Conservation (phyloP, 108 stramenopile genomes). For the Asterionellopsis glacialis region DNA sequence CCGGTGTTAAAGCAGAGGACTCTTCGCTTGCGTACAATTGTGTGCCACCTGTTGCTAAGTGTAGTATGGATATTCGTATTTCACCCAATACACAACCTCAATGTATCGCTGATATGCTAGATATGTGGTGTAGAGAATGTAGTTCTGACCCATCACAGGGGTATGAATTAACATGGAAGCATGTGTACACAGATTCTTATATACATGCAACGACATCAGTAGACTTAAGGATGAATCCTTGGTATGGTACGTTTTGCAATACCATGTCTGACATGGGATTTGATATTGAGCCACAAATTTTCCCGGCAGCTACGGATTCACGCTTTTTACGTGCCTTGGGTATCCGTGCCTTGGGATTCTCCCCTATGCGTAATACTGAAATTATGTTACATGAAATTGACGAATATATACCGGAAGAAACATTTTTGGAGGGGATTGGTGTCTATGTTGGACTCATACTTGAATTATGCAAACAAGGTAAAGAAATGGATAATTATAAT, state of each 20-base stretch:
- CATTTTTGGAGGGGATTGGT: constrained; percentile 86
- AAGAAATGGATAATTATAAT: too few relatives aligned
- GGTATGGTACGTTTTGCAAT: constrained; percentile 76
- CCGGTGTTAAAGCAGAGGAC: constrained; percentile 80
- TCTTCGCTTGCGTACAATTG: constrained; percentile 76
- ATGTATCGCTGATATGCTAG: constrained; percentile 78
- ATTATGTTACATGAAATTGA: constrained; percentile 96
- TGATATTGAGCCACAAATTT: constrained; percentile 78
- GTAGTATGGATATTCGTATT: constrained; percentile 93
- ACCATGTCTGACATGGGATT: constrained; percentile 61
- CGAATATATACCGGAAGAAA: constrained; percentile 85
- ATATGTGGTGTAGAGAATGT: constrained; percentile 89
- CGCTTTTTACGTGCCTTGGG: constrained; percentile 87
- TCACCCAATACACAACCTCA: constrained; percentile 75
- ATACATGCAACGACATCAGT: constrained; percentile 53
- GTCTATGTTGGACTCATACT: constrained; percentile 56
- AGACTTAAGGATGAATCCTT: constrained; percentile 80
- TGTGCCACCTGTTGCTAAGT: constrained; percentile 83
- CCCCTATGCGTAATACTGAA: constrained; percentile 90
- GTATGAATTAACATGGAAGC: constrained; percentile 71
- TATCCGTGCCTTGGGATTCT: constrained; percentile 91
- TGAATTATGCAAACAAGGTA: too few relatives aligned
- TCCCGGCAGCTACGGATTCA: constrained; percentile 95
- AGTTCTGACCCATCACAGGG: constrained; percentile 30
- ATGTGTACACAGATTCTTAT: constrained; percentile 19